Evolutionary conservation across 352 stramenopile species (phyloP).

Genomic region (Globisporangium heterothallicum): DNA sequence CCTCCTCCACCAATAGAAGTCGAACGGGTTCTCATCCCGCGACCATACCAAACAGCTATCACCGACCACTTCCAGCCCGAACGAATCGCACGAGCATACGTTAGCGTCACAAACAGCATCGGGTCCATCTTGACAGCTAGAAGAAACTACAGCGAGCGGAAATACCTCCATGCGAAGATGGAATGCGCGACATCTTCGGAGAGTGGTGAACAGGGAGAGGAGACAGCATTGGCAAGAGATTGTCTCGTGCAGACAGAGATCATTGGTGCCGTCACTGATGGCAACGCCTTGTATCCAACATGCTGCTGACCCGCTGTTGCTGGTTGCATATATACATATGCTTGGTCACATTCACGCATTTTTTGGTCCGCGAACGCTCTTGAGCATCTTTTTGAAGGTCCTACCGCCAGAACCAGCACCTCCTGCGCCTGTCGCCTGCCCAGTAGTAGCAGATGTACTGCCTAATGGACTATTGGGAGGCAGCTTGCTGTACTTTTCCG

Average conservation of each 20-base stretch:
- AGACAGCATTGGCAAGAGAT: conserved; percentile 1
- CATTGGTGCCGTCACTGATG: not conserved
- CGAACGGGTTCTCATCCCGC: conserved; percentile 25
- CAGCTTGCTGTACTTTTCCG: conserved; percentile 16
- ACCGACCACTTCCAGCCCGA: conserved; percentile 40
- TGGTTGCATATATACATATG: not conserved
- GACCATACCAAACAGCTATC: conserved; percentile 24
- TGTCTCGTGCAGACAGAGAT: conserved; percentile 17
- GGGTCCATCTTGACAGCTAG: conserved; percentile 28
- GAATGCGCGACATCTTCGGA: not conserved
- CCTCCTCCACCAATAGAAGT: conserved; percentile 1
- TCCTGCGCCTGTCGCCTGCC: conserved; percentile 5
- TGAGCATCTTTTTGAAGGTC: conserved; percentile 73
- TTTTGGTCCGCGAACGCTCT: conserved; percentile 65
- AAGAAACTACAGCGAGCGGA: conserved; percentile 18
- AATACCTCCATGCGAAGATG: conserved; percentile 13
- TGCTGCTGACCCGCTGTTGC: not conserved
- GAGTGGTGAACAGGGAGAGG: not conserved
- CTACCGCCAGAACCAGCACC: conserved; percentile 10
- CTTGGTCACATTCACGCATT: conserved; percentile 33
- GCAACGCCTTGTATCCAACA: not conserved
- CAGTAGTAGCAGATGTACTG: conserved; percentile 10
- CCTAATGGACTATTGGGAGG: conserved; percentile 12
- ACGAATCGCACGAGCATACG: conserved; percentile 29
- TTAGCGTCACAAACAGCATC: conserved; percentile 20